These are phyloP conservation scores for Zizania latifolia DNA, from an alignment of 176 grass and related monocot species.

Conservation along the genomic window DNA sequence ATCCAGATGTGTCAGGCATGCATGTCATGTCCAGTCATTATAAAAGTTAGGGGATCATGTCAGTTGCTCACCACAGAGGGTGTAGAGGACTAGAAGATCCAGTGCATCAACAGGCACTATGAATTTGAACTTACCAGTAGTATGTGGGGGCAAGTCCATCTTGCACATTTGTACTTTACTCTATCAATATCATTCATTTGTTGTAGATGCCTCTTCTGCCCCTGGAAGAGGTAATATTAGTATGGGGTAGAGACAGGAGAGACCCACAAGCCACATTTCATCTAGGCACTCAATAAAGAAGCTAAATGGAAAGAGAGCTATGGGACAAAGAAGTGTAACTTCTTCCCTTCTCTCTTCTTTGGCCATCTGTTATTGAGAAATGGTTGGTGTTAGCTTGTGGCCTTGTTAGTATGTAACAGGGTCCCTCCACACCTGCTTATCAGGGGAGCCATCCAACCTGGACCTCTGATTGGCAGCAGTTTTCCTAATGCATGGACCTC, in stretches of 20 bases:
- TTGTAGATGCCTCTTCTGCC: constrained; percentile 13
- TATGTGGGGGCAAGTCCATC: constrained; percentile 24
- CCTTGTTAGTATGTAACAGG: constrained; percentile 24
- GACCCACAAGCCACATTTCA: constrained; percentile 10
- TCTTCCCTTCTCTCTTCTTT: constrained; percentile 13
- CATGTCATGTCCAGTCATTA: constrained; percentile 26
- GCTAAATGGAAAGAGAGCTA: constrained; percentile 27
- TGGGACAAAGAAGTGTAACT: constrained; percentile 11
- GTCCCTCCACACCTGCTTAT: constrained; percentile 27
- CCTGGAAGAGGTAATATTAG: constrained; percentile 10
- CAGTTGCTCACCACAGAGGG: background rate
- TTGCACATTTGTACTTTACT: constrained; percentile 26
- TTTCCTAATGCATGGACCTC: background rate
- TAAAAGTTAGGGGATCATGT: constrained; percentile 20
- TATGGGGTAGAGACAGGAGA: constrained; percentile 4
- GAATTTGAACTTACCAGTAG: constrained; percentile 33
- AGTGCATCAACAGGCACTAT: background rate
- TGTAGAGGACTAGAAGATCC: background rate
- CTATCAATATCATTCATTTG: constrained; percentile 22
- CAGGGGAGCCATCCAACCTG: constrained; percentile 12
- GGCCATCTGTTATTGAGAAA: constrained; percentile 7
- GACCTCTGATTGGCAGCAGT: constrained; percentile 1
- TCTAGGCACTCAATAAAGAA: constrained; percentile 28
- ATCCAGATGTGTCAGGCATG: constrained; percentile 34
- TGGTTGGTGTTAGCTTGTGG: constrained; percentile 3